Conservation (phyloP, 2,329 filamentous ascomycete genomes). For the Sporothrix euskadiensis region DNA sequence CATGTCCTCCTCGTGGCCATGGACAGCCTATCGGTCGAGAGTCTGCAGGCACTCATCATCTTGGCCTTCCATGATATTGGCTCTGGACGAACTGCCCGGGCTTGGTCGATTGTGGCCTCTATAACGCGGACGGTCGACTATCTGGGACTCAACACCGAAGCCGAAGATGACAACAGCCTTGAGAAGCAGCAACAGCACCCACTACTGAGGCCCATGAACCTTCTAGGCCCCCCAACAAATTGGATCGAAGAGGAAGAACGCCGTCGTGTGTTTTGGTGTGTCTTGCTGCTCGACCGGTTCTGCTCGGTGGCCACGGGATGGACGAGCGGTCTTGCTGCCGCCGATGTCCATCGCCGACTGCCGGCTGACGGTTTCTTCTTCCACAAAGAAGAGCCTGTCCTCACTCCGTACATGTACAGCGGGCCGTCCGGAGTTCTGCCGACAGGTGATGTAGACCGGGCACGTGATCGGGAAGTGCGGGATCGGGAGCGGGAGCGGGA, state of each 20-base stretch:
- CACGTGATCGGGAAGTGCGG: neutral
- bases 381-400: slow-evolving; percentile 38
- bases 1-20: slow-evolving; percentile 39
- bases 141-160: slow-evolving; percentile 41
- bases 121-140: slow-evolving; percentile 44
- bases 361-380: slow-evolving; percentile 40
- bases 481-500: neutral
- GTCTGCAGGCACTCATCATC: slow-evolving; percentile 41
- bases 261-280: slow-evolving; percentile 42
- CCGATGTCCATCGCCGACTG: slow-evolving; percentile 40
- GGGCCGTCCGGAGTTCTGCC: neutral
- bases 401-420: slow-evolving; percentile 39
- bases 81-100: slow-evolving; percentile 34
- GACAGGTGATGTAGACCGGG: neutral
- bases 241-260: slow-evolving; percentile 40
- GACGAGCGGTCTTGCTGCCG: slow-evolving; percentile 40
- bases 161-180: slow-evolving; percentile 32
- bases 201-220: slow-evolving; percentile 36
- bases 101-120: slow-evolving; percentile 43
- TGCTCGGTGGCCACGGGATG: slow-evolving; percentile 38
- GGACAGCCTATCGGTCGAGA: slow-evolving; percentile 40
- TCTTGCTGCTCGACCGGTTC: slow-evolving; percentile 43
- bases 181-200: neutral
- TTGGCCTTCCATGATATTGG: slow-evolving; percentile 41
- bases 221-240: slow-evolving; percentile 35